Conservation (phyloP, 768 basidiomycete species). For the Lactarius quietus region DNA sequence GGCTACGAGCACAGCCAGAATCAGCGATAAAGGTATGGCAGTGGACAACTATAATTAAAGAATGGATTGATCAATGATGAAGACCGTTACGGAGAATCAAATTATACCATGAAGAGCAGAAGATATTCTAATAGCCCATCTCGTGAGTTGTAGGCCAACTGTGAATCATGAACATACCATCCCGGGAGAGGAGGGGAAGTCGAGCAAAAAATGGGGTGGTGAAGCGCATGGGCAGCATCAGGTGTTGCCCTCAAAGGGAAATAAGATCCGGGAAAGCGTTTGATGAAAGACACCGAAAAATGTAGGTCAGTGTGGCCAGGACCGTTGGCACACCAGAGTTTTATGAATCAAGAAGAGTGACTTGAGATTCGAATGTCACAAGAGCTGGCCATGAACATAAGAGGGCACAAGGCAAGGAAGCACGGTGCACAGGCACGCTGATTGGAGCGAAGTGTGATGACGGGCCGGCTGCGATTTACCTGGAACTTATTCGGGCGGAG, state of each 20-base stretch:
- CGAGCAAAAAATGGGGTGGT: not conserved
- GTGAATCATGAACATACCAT: constrained; percentile 2
- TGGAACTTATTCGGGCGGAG: constrained; percentile 5
- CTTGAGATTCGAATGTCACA: constrained; percentile 10
- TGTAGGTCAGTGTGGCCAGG: constrained; percentile 8
- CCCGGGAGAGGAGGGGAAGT: not conserved
- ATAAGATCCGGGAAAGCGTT: not conserved
- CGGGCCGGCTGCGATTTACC: constrained; percentile 12
- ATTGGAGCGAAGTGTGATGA: constrained; percentile 8
- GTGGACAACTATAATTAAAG: not conserved
- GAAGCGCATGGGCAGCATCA: constrained; percentile 12
- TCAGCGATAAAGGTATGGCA: not conserved
- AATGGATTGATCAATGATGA: constrained; percentile 9
- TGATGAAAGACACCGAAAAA: constrained; percentile 12
- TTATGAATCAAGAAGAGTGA: constrained; percentile 7
- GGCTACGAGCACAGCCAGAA: not conserved
- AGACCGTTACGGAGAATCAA: not conserved
- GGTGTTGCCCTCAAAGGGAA: constrained; percentile 6
- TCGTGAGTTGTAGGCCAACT: not conserved
- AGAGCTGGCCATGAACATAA: constrained; percentile 6
- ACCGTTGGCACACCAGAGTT: constrained; percentile 1
- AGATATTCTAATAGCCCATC: not conserved
- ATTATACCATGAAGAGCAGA: constrained; percentile 10
- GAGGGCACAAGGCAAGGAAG: constrained; percentile 12
- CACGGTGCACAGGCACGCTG: constrained; percentile 1